phyloP scores from a whole-genome alignment of 2,329 filamentous ascomycete species.

The Parafenestella ontariensis region DNA sequence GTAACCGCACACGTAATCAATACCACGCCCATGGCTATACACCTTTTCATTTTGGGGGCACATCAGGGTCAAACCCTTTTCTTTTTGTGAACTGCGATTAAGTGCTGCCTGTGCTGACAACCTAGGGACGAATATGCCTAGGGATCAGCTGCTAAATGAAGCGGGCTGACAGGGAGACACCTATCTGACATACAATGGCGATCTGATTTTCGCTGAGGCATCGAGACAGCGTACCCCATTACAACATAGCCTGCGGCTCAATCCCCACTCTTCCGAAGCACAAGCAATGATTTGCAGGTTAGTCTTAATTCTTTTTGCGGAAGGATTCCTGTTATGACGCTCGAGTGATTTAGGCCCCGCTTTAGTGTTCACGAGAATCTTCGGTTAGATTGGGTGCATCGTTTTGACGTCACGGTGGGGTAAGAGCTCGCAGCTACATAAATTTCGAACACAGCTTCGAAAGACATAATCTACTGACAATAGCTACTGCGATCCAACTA shows the following conservation, averaged over 20 bases:
- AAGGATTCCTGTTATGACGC: conserved; percentile 8
- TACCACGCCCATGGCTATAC: no score
- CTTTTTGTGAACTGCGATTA: background rate
- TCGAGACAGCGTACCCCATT: background rate
- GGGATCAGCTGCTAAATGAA: no score
- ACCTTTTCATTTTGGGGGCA: no score
- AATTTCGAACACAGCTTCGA: conserved; percentile 12
- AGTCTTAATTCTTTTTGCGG: conserved; percentile 12
- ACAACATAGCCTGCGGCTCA: conserved; percentile 10
- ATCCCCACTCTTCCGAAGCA: conserved; percentile 3
- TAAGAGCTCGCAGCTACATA: conserved; percentile 9
- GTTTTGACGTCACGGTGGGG: conserved; percentile 28
- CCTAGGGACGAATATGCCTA: no score
- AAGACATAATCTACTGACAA: conserved; percentile 2
- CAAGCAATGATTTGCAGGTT: background rate
- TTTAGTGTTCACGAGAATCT: conserved; percentile 10
- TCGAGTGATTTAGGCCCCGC: conserved; percentile 7
- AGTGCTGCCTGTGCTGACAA: background rate
- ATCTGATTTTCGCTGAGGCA: background rate
- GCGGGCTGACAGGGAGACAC: no score
- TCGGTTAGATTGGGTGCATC: conserved; percentile 15
- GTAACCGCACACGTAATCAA: background rate
- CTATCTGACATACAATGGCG: no score
- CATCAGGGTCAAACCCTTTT: no score
- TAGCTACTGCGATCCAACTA: conserved; percentile 4